Base-by-base conservation (phyloP, 2,329 filamentous ascomycete species). In the Fusarium guadeloupense region DNA sequence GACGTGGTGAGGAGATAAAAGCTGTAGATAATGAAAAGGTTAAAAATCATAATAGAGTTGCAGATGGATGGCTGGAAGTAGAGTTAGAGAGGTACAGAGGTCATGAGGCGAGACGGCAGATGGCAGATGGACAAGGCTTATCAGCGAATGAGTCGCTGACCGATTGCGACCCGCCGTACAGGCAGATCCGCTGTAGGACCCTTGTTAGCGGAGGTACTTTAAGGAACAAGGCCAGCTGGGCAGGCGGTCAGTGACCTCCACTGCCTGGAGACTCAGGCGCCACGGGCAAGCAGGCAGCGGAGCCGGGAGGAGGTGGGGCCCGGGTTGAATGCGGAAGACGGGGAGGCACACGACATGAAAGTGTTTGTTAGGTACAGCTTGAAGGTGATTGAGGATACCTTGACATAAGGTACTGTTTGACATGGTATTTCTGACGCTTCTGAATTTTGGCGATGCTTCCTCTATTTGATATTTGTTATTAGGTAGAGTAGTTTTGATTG, bases 31-130 rank as follows among this genome's bases (percentile, higher is more conserved):
- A 54, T 39, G 42, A 25, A 54, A 59, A 53, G 43, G 39, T 25
- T 50, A 57, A 60, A 66, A 67, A 54, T 61, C 48, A 69, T 58
- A 48, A 30, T 35, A 38, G 50, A 57, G 44, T 64, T 54, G 56
- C 41, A 52, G 48, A 62, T 35, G 61, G 44, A 55, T 59, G 55
- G 47, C 35, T 62, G 43, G 44, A 54, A 31, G 59, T 55, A 42
- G 53, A 62, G 48, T 63, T 23, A 40, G 45, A 57, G 31, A 49
- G 48, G 50, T 55, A 51, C 56, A 49, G 50, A 46, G 68, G 68
- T 70, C 67, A 70, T 70, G 67, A 70, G 68, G 67, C 66, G 54
- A 66, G 62, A 54, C 58, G 55, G 54, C 60, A 65, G 51, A 66
- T 55, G 64, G 64, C 51, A 63, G 50, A 66, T 49, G 54, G 51